Conservation (phyloP, 345 rosid species). For the Camelina laxa region DNA sequence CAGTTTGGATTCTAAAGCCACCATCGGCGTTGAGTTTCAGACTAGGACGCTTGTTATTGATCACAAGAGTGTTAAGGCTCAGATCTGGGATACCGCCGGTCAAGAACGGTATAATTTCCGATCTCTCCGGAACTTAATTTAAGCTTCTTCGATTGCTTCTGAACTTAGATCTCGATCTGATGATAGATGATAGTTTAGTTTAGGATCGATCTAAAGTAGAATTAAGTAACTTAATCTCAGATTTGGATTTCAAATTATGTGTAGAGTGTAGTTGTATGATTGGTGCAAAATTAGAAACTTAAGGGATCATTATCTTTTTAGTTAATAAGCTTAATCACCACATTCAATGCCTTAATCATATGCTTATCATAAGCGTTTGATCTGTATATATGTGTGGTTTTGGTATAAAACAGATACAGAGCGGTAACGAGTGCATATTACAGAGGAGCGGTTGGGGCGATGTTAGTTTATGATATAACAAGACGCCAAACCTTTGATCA, state of each 20-base stretch:
- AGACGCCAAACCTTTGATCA: conserved; percentile 83
- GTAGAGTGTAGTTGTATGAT: neutral
- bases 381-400: neutral
- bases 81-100: conserved; percentile 99
- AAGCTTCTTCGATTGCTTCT: conserved; percentile 4
- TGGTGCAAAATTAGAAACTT: neutral
- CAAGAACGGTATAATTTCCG: conserved; percentile 68
- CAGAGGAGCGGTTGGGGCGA: conserved; percentile 87
- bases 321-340: neutral
- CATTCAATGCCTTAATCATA: neutral
- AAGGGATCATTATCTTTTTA: neutral
- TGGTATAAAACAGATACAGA: conserved; percentile 56
- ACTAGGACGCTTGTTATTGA: conserved; percentile 78
- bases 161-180: conserved; percentile 27
- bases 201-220: conserved; percentile 4
- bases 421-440: conserved; percentile 87
- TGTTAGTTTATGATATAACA: conserved; percentile 76
- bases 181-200: conserved; percentile 1
- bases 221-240: neutral
- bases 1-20: conserved; percentile 86
- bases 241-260: neutral
- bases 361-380: neutral
- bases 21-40: conserved; percentile 97
- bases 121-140: neutral
- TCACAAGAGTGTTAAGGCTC: conserved; percentile 91